Evolutionary conservation across 768 basidiomycete species (phyloP).

Genomic region (Agaricus sinodeliciosus): DNA sequence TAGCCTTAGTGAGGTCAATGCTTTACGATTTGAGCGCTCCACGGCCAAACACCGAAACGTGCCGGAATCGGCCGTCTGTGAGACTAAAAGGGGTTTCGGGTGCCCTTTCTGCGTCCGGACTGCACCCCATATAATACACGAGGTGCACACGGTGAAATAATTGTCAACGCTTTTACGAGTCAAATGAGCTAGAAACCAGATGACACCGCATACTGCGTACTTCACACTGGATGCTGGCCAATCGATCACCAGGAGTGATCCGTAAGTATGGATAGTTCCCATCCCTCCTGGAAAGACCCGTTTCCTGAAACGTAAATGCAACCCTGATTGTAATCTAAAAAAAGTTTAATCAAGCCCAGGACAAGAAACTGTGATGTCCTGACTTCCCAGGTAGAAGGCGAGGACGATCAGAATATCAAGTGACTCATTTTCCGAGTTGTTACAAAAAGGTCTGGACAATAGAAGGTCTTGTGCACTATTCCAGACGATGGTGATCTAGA

Average conservation of each 20-base stretch:
- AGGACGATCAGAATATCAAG: not conserved
- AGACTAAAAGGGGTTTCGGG: constrained; percentile 2
- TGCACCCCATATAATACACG: constrained; percentile 7
- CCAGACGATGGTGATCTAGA: constrained; percentile 10
- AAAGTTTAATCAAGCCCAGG: no score
- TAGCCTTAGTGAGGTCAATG: no score
- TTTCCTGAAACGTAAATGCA: not conserved
- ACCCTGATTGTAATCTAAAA: constrained; percentile 10
- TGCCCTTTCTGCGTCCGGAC: not conserved
- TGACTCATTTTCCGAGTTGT: not conserved
- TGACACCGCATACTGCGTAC: constrained; percentile 9
- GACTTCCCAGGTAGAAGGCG: no score
- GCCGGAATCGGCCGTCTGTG: constrained; percentile 1
- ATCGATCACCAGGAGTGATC: constrained; percentile 7
- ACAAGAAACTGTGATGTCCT: no score
- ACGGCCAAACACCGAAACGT: constrained; percentile 2
- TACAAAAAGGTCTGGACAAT: not conserved
- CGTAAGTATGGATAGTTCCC: not conserved
- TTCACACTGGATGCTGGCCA: constrained; percentile 3
- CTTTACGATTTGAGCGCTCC: not conserved
- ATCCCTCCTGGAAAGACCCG: constrained; percentile 2
- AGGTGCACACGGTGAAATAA: constrained; percentile 11
- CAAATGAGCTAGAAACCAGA: constrained; percentile 5
- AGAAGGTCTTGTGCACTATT: not conserved
- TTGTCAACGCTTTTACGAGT: constrained; percentile 4